Evolutionary conservation across 805 yeast genomes (phyloP).

Genomic region (Metschnikowia matae): DNA sequence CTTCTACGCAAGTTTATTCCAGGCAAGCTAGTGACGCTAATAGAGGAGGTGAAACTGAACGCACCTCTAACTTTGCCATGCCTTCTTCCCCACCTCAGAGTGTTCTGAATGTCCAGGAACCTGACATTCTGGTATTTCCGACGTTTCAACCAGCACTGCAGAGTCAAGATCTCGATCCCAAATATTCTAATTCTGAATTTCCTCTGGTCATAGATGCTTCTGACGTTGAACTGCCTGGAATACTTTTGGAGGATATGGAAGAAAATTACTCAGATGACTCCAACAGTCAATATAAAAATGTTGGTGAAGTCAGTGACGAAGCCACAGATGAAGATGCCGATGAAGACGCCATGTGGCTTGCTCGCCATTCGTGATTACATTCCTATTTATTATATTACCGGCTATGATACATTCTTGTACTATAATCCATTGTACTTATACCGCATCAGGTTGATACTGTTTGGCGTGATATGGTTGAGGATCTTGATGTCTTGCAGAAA

Average conservation of each 20-base stretch:
- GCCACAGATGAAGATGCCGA: background rate
- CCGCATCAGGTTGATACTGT: conserved; percentile 3
- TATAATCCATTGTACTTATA: background rate
- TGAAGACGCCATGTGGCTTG: conserved; percentile 10
- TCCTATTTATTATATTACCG: background rate
- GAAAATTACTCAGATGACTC: background rate
- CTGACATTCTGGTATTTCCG: background rate
- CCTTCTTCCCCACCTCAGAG: conserved; percentile 14
- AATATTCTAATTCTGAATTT: background rate
- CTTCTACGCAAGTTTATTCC: conserved; percentile 11
- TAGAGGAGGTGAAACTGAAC: background rate
- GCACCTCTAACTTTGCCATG: conserved; percentile 1
- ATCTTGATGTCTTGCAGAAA: conserved; percentile 1
- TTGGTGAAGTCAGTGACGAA: background rate
- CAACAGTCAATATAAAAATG: background rate
- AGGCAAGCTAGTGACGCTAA: background rate
- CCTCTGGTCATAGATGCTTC: conserved; percentile 30
- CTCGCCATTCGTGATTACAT: conserved; percentile 5
- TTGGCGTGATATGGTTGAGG: conserved; percentile 4
- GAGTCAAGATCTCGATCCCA: background rate
- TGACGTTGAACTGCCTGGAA: conserved; percentile 29
- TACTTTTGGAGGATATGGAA: conserved; percentile 14
- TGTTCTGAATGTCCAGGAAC: background rate
- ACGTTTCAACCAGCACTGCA: background rate
- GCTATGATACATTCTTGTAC: too few relatives aligned